Conservation (phyloP, 805 yeast genomes). For the Citeromyces nyonsensis region DNA sequence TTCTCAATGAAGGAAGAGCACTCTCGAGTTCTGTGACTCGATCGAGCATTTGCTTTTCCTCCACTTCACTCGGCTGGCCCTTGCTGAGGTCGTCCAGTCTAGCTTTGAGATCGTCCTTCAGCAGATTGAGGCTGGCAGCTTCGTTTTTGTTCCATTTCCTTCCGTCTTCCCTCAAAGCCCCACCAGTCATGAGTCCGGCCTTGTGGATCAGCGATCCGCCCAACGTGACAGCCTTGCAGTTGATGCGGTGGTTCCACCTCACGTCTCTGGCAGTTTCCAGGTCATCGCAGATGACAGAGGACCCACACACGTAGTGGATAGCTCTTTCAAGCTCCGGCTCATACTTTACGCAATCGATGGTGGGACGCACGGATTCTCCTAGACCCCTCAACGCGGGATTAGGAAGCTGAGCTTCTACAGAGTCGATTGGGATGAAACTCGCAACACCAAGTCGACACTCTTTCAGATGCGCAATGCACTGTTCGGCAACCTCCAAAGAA, state of each 20-base stretch:
- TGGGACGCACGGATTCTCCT: conserved; percentile 44
- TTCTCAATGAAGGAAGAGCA: conserved; percentile 12
- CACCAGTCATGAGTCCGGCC: conserved; percentile 91
- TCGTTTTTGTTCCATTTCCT: conserved; percentile 62
- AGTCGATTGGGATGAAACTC: conserved; percentile 78
- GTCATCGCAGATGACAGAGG: conserved; percentile 63
- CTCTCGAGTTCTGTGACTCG: conserved; percentile 32
- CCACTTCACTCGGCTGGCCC: conserved; percentile 34
- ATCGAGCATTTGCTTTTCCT: conserved; percentile 39
- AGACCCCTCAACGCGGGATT: conserved; percentile 37
- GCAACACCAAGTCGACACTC: conserved; percentile 79
- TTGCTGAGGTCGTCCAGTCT: conserved; percentile 25
- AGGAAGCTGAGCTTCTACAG: conserved; percentile 43
- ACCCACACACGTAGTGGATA: conserved; percentile 64
- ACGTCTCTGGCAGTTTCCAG: conserved; percentile 53
- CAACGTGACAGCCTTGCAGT: conserved; percentile 58
- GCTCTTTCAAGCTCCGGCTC: conserved; percentile 62
- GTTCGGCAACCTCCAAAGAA: conserved; percentile 52
- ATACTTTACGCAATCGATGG: conserved; percentile 57
- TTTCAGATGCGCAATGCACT: conserved; percentile 64
- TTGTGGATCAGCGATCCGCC: conserved; percentile 78
- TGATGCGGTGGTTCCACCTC: conserved; percentile 47
- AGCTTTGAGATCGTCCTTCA: conserved; percentile 32
- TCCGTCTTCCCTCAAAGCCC: conserved; percentile 32
- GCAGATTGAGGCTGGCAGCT: conserved; percentile 30